phyloP scores from a whole-genome alignment of 1,284 basidiomycete species.

The Singerocomus rubriflavus region DNA sequence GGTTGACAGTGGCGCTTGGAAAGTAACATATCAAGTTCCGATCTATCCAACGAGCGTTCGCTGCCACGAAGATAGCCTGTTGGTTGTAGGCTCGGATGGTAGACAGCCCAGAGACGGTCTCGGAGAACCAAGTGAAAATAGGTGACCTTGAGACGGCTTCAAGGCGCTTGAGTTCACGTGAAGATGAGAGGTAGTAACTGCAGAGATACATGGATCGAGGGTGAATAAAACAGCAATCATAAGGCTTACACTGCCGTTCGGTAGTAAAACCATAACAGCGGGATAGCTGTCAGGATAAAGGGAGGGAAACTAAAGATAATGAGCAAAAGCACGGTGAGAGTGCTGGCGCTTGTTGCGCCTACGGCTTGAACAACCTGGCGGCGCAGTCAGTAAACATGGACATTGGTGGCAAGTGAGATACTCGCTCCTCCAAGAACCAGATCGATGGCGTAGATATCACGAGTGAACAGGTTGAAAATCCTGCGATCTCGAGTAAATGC shows the following conservation, averaged over 20 bases:
- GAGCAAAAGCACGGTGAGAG: too few relatives aligned
- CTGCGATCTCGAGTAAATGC: too few relatives aligned
- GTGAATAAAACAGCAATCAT: conserved; percentile 4
- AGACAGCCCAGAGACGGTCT: conserved; percentile 80
- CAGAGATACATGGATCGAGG: too few relatives aligned
- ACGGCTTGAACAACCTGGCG: too few relatives aligned
- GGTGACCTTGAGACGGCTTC: conserved; percentile 90
- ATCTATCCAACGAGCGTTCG: conserved; percentile 79
- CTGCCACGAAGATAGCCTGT: conserved; percentile 68
- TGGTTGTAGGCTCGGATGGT: conserved; percentile 85
- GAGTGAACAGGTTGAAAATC: conserved; percentile 85
- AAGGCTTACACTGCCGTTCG: conserved; percentile 65
- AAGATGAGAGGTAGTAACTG: conserved; percentile 92
- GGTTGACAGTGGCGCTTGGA: conserved; percentile 69
- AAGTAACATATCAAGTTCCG: conserved; percentile 83
- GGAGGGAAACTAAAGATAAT: conserved; percentile 80
- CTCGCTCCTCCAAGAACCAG: conserved; percentile 68
- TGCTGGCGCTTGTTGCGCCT: too few relatives aligned
- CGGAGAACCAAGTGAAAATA: conserved; percentile 88
- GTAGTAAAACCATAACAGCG: conserved; percentile 73
- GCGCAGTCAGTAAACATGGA: background rate
- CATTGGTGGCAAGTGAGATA: background rate
- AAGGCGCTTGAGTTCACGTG: conserved; percentile 88
- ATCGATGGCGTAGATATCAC: conserved; percentile 92
- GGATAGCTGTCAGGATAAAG: conserved; percentile 76